Conservation (phyloP, 805 yeast genomes). For the Schizosaccharomyces cryophilus region DNA sequence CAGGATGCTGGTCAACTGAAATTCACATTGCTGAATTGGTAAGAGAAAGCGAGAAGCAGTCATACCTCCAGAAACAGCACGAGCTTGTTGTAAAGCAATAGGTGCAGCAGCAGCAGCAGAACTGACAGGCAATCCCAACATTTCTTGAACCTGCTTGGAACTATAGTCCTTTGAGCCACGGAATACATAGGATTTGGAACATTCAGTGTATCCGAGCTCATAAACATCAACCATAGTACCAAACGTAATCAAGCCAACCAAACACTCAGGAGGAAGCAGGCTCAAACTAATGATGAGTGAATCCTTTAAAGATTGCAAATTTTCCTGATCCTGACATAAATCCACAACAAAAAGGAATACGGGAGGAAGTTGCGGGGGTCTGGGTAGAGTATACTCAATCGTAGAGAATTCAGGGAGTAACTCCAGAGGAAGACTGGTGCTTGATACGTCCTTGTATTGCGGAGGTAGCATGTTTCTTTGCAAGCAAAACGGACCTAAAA, state of each 20-base stretch:
- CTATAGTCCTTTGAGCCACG: slow-evolving; percentile 71
- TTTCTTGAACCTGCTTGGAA: slow-evolving; percentile 28
- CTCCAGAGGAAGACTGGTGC: slow-evolving; percentile 61
- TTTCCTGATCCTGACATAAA: slow-evolving; percentile 72
- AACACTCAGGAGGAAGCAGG: slow-evolving; percentile 68
- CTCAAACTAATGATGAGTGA: slow-evolving; percentile 50
- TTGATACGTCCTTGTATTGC: slow-evolving; percentile 53
- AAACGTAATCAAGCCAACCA: slow-evolving; percentile 65
- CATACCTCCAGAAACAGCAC: slow-evolving; percentile 11
- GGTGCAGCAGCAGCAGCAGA: slow-evolving; percentile 6
- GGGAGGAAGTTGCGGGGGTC: slow-evolving; percentile 68
- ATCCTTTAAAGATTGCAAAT: slow-evolving; percentile 60
- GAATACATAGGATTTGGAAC: slow-evolving; percentile 57
- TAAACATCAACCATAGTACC: slow-evolving; percentile 83
- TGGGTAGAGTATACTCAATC: slow-evolving; percentile 59
- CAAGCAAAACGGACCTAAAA: slow-evolving; percentile 36
- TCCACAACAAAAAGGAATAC: slow-evolving; percentile 69
- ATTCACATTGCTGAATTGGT: slow-evolving; percentile 58
- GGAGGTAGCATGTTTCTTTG: slow-evolving; percentile 59
- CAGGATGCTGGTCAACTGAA: slow-evolving; percentile 52
- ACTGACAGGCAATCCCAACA: slow-evolving; percentile 26
- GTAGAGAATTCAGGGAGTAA: slow-evolving; percentile 44
- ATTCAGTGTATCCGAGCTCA: slow-evolving; percentile 44
- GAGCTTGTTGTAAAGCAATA: not conserved
- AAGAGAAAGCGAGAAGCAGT: slow-evolving; percentile 25